Conservation (phyloP, 2,329 filamentous ascomycete species). For the Penicillium sp. region DNA sequence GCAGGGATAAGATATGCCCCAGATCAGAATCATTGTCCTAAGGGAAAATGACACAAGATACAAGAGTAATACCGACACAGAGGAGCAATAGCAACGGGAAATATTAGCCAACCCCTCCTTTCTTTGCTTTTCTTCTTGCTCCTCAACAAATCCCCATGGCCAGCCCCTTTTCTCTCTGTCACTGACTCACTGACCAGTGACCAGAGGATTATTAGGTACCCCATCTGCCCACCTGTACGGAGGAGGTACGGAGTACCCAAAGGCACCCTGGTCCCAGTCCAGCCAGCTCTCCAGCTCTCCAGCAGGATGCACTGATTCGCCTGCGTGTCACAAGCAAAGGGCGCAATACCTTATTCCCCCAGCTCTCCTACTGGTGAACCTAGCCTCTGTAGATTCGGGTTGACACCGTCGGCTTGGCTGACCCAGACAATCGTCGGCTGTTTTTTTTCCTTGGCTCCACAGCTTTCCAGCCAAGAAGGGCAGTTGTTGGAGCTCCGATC, state of each 20-base stretch:
- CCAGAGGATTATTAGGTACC: neutral
- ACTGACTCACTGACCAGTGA: neutral
- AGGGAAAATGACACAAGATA: neutral
- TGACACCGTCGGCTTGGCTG: conserved; percentile 4
- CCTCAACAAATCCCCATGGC: neutral
- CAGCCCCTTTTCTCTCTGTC: neutral
- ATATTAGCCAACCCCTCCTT: conserved; percentile 5
- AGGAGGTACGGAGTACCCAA: neutral
- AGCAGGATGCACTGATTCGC: neutral
- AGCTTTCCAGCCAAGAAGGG: neutral
- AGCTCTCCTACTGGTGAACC: neutral
- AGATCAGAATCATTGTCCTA: neutral
- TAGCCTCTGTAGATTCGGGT: neutral
- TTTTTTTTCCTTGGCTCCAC: neutral
- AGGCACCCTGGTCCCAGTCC: neutral
- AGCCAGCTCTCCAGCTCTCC: neutral
- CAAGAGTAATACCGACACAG: neutral
- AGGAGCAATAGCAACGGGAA: neutral
- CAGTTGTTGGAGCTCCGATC: conserved; percentile 3
- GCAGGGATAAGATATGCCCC: conserved; percentile 3
- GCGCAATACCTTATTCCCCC: neutral
- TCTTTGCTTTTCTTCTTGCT: neutral
- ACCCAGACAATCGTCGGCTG: neutral
- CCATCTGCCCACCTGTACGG: neutral
- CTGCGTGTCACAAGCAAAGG: neutral